Base-by-base conservation (phyloP, 2,329 filamentous ascomycete species). In the Neopestalotiopsis sp. region DNA sequence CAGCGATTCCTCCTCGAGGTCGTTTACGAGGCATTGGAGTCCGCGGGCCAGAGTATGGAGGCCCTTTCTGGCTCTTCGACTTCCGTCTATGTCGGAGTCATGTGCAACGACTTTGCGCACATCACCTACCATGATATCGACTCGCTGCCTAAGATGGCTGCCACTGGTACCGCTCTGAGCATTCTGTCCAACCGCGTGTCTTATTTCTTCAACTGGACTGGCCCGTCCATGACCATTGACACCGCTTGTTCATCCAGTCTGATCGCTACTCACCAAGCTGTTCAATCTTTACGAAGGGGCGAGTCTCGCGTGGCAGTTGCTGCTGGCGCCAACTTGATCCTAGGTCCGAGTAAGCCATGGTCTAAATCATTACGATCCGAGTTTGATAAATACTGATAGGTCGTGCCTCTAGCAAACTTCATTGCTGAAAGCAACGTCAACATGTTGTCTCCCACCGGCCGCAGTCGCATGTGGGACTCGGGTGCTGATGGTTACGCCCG, bases 401-500 rank as follows among this genome's bases (percentile, higher is more conserved):
- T 28, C 24, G 24, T 28, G 24, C 24, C 24, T 28, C 24, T 28
- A 28, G 24, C 24, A 28, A 28, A 28, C 42, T 38, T 38, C 30
- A 64, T 68, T 17, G 20, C 34, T 14, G 66, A 68, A 17, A 66
- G 42, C 14, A 76, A 77, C 32, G 67, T 75, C 34, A 62, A 68
- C 20, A 76, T 76, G 66, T 67, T 78, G 1, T 74, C 72, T 12
- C 71, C 73, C 1, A 72, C 74, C 30, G 74, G 76, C 1, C 70
- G 67, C 32, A 80, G 71, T n/a, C 72, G 75, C n/a, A 74, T 72
- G n/a, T 83, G 79, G 67, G 83, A 84, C 67, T 68, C 73, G 2
- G 70, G 72, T n/a, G 85, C 82, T 0, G 81, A 86, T 66, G 87
- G 87, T 0, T 89, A 88, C 69, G 85, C 81, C 5, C 78, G 86